These are phyloP conservation scores for Nicotiana benthamiana DNA, from an alignment of 257 asterid species.

Conservation along the genomic window DNA sequence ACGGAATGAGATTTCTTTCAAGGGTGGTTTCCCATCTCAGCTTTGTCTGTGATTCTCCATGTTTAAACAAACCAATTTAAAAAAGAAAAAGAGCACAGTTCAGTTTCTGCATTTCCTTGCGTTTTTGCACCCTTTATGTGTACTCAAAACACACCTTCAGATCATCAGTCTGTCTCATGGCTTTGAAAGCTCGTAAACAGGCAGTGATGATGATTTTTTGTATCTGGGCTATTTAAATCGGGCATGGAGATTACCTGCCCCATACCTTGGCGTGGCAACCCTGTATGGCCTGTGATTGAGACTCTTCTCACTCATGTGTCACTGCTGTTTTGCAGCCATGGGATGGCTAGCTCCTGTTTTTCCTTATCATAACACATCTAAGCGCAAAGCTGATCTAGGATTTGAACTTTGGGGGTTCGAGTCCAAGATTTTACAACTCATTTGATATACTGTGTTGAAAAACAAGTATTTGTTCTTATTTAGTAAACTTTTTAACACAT, in stretches of 20 bases:
- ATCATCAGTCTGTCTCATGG: not conserved
- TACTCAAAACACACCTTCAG: not conserved
- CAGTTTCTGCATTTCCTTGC: not conserved
- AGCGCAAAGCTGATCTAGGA: too few species aligned
- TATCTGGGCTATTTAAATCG: not conserved
- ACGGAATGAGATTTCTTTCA: conserved; percentile 14
- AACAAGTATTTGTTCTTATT: too few species aligned
- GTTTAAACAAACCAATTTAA: not conserved
- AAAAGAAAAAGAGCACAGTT: not conserved
- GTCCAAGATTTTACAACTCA: too few species aligned
- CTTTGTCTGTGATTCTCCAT: conserved; percentile 11
- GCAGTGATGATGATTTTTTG: not conserved
- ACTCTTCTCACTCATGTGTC: not conserved
- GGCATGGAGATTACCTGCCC: not conserved
- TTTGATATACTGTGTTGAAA: too few species aligned
- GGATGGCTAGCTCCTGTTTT: not conserved
- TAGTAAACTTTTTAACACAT: too few species aligned
- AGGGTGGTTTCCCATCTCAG: conserved; percentile 53
- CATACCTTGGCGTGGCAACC: not conserved
- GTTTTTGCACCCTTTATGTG: not conserved
- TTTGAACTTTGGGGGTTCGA: too few species aligned
- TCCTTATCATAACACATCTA: not conserved
- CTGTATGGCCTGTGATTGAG: conserved; percentile 6
- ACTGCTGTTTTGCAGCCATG: conserved; percentile 25
- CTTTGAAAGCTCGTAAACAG: not conserved